Base-by-base conservation (phyloP, 371 early-diverging fungal species). In the Mucor irregularis region DNA sequence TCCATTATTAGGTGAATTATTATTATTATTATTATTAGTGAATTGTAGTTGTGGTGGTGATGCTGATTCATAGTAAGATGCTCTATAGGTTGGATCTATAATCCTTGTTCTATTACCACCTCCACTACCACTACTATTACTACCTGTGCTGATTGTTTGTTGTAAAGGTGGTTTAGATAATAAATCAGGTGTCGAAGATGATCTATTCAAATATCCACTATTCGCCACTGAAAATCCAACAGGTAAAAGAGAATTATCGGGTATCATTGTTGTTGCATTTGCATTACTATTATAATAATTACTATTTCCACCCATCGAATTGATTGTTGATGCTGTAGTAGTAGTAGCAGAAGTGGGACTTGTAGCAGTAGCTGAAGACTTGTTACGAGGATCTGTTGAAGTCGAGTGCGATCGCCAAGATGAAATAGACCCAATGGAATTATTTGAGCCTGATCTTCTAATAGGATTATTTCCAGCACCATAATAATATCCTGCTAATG, bases 111-210 rank as follows among this genome's bases (percentile, higher is more conserved):
- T 31, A 34, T 8, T n/a, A n/a, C n/a, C n/a, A n/a, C n/a, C n/a
- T n/a, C n/a, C n/a, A n/a, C n/a, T n/a, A n/a, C n/a, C n/a, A n/a
- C n/a, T n/a, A n/a, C n/a, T n/a, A n/a, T n/a, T n/a, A n/a, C n/a
- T n/a, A n/a, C n/a, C n/a, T 50, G 37, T 37, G 25, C 28, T 22
- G 16, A 21, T 43, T 11, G 17, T 45, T 24, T 58, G 51, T 14
- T 42, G 48, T 24, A 42, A 21, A 19, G 46, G 45, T 6, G 47
- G 29, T 24, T 46, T 40, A 26, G 50, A 42, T 19, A 65, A 21
- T 13, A 65, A 17, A 44, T 61, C 61, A 10, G 66, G 66, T 26
- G 66, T 65, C 10, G 66, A 65, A n/a, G 61, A 55, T 19, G 66
- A 65, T 39, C 57, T 39, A 10, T 61, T 65, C 14, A 65, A 51